Evolutionary conservation across 2,329 filamentous ascomycete species (phyloP).

Genomic region (Capronia epimyces): DNA sequence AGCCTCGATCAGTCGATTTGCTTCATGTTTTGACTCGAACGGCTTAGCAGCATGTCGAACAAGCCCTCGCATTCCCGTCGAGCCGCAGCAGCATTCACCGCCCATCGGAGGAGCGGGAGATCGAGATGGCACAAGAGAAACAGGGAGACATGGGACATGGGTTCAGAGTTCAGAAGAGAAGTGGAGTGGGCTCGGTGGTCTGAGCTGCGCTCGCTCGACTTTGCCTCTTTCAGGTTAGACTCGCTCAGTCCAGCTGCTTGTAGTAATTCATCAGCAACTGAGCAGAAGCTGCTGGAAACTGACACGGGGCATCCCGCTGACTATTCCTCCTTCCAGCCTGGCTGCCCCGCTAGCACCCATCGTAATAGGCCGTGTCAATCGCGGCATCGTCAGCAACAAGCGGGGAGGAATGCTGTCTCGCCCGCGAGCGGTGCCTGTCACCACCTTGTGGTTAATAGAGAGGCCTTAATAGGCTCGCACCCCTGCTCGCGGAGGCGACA

Average conservation of each 20-base stretch:
- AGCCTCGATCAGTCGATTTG: no score
- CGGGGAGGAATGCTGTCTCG: neutral
- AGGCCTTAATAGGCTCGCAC: neutral
- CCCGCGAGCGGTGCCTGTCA: no score
- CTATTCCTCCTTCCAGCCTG: neutral
- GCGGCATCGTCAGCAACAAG: neutral
- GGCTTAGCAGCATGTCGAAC: no score
- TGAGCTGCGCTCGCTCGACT: neutral
- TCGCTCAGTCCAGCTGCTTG: neutral
- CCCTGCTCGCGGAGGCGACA: neutral
- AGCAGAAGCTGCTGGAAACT: neutral
- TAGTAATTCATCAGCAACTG: neutral
- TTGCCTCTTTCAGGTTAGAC: neutral
- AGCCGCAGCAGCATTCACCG: no score
- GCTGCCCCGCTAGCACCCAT: neutral
- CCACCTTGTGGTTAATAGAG: neutral
- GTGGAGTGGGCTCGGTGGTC: neutral
- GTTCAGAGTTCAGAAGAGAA: no score
- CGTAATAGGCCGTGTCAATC: neutral
- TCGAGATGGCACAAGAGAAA: no score
- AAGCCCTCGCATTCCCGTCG: no score
- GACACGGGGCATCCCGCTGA: neutral
- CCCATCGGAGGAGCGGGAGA: no score
- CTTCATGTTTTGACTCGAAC: no score
- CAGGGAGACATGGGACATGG: no score